Base-by-base conservation (phyloP, 2,329 filamentous ascomycete genomes). In the Venturia effusa region DNA sequence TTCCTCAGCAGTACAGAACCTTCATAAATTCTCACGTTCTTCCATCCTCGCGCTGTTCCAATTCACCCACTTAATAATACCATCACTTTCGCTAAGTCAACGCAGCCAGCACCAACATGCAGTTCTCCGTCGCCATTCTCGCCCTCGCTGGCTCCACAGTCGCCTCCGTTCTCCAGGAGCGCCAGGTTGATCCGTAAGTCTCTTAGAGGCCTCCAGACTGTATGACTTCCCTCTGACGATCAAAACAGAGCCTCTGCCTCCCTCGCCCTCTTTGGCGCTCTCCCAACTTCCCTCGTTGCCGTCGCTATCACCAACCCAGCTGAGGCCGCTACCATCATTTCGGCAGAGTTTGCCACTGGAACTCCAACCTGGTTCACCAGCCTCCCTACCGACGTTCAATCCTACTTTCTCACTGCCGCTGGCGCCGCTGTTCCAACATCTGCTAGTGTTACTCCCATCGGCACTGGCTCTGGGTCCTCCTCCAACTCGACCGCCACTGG, bases 341-440 rank as follows among this genome's bases (percentile, higher is more conserved):
- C 73, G 15, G 76, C 77, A 10, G 74, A 78, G 57, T 74, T 80
- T 71, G 69, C 72, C 13, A 76, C 75, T 39, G 76, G 77, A 68
- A 76, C 75, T 22, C 78, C 79, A 22, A 66, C 70, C 3, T 80
- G 79, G 79, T 80, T 77, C 71, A 69, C 73, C 10, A 72, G 74
- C 10, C 74, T 80, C 3, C 79, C 79, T 7, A 68, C 73, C 55
- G 76, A 77, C 64, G 73, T 81, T 59, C 74, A 80, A 72, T 75
- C 70, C 57, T 75, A 75, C 66, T 71, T 80, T 57, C 69, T 77
- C 32, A 68, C 73, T 27, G 64, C 66, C 24, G 66, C 48, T 24
- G 62, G 59, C 27, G 59, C 41, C 30, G 57, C 24, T 59, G 66
- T 67, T 64, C 70, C 69, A 19, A 67, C 69, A 10, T 69, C 69